phyloP scores from a whole-genome alignment of 2,329 filamentous ascomycete genomes.

The Fusarium humuli region DNA sequence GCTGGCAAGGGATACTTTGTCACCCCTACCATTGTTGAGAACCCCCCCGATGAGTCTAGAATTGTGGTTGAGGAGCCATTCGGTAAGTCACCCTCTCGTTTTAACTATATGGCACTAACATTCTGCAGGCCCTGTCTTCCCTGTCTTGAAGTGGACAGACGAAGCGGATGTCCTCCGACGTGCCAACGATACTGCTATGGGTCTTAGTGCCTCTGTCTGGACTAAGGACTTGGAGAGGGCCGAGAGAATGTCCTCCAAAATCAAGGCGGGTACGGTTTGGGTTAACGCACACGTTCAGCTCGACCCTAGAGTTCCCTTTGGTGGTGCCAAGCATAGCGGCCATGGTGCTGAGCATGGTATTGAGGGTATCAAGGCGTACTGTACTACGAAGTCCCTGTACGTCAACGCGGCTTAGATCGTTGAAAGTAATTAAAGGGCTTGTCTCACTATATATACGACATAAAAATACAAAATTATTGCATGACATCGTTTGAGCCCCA shows the following conservation, averaged over 20 bases:
- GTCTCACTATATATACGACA: not conserved
- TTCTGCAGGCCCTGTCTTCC: slow-evolving; percentile 64
- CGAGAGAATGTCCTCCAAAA: slow-evolving; percentile 60
- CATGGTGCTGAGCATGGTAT: not conserved
- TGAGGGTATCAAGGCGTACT: not conserved
- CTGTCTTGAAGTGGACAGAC: slow-evolving; percentile 68
- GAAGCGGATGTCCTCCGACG: slow-evolving; percentile 68
- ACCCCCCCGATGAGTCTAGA: slow-evolving; percentile 5
- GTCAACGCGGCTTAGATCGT: not conserved
- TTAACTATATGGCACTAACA: not conserved
- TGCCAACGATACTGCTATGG: slow-evolving; percentile 64
- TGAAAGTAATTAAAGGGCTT: not conserved
- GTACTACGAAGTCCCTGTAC: not conserved
- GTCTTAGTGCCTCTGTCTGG: slow-evolving; percentile 68
- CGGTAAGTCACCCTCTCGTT: not conserved
- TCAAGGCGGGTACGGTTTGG: slow-evolving; percentile 69
- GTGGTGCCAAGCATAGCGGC: not conserved
- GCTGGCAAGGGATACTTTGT: not conserved
- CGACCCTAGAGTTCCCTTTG: not conserved
- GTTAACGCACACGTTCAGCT: slow-evolving; percentile 57
- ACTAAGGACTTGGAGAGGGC: slow-evolving; percentile 62
- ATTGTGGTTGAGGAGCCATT: slow-evolving; percentile 21
- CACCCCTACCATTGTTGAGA: not conserved
- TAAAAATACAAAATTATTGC: not conserved
- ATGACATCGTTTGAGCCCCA: not conserved